These are phyloP conservation scores for Akanthomyces lecanii DNA, from an alignment of 2,329 filamentous ascomycete species.

Conservation along the genomic window DNA sequence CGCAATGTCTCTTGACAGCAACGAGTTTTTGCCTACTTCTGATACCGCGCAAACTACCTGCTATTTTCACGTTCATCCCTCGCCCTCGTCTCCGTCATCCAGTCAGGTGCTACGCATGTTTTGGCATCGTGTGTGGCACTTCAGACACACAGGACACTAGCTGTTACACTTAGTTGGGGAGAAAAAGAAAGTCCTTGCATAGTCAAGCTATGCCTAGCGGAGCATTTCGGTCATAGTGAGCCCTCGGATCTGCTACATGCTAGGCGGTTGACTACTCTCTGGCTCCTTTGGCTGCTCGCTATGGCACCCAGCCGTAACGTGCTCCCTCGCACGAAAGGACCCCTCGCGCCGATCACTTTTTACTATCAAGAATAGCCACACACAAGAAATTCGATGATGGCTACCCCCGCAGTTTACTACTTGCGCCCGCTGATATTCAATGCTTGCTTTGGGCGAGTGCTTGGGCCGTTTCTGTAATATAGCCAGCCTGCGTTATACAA, in stretches of 20 bases:
- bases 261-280: constrained; percentile 20
- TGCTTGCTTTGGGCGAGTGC: constrained; percentile 8
- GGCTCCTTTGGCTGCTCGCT: constrained; percentile 12
- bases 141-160: constrained; percentile 12
- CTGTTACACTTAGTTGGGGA: constrained; percentile 2
- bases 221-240: constrained; percentile 3
- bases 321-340: constrained; percentile 5
- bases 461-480: neutral
- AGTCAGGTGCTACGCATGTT: neutral
- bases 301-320: neutral
- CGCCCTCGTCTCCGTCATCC: neutral
- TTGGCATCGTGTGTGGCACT: constrained; percentile 1
- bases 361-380: constrained; percentile 5
- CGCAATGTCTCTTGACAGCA: constrained; percentile 1
- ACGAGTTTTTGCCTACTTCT: neutral
- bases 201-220: neutral
- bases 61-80: neutral
- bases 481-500: neutral
- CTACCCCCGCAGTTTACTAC: constrained; percentile 3
- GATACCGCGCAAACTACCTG: neutral
- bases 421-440: neutral
- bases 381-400: neutral
- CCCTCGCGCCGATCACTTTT: constrained; percentile 11
- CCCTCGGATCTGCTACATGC: constrained; percentile 17
- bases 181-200: constrained; percentile 12